phyloP scores from a whole-genome alignment of 257 asterid species.

The Ophiorrhiza pumila region DNA sequence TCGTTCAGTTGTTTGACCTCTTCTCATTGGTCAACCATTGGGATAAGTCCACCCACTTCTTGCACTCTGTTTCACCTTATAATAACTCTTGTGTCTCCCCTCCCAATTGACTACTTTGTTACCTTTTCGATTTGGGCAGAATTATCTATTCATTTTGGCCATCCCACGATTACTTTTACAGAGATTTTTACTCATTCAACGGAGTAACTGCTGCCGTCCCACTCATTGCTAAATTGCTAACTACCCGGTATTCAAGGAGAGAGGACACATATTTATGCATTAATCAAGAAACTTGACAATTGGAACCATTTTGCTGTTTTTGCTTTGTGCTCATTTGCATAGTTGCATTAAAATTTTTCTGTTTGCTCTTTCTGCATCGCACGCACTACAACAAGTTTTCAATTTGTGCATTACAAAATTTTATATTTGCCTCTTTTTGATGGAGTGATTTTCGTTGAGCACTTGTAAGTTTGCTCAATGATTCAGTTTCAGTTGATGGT shows the following conservation, averaged over 20 bases:
- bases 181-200: slow-evolving; percentile 2
- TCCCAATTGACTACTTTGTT: no score
- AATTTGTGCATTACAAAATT: not conserved
- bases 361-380: not conserved
- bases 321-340: no score
- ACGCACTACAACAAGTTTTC: not conserved
- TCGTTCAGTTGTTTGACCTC: slow-evolving; percentile 15
- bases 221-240: not conserved
- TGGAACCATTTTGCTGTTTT: not conserved
- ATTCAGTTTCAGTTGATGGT: no score
- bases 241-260: not conserved
- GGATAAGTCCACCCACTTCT: slow-evolving; percentile 9
- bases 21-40: slow-evolving; percentile 4
- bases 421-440: not conserved
- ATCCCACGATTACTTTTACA: no score
- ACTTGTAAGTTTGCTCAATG: not conserved
- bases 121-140: no score
- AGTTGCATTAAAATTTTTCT: not conserved
- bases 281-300: not conserved
- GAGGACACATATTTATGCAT: not conserved
- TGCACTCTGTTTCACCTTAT: slow-evolving; percentile 26
- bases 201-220: slow-evolving; percentile 1
- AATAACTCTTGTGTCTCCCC: slow-evolving; percentile 13
- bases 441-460: not conserved
- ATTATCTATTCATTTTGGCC: no score